Evolutionary conservation across 768 basidiomycete genomes (phyloP).

Genomic region (Tulasnella sp.): DNA sequence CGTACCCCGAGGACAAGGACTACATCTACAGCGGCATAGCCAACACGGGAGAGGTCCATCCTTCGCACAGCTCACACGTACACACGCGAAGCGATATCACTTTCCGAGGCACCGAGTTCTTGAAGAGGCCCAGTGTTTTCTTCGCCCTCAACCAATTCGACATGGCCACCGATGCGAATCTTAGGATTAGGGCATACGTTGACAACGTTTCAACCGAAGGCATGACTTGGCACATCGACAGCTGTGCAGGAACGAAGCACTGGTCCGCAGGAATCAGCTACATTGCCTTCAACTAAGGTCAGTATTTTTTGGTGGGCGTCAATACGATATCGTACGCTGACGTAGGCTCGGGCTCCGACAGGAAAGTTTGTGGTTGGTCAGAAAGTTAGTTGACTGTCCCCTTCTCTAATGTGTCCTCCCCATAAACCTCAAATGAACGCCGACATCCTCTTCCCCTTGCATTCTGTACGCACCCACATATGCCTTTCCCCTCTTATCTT

Average conservation of each 20-base stretch:
- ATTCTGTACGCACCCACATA: too few relatives aligned
- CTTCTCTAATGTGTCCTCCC: background rate
- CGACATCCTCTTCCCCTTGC: too few relatives aligned
- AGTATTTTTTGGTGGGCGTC: background rate
- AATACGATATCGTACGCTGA: background rate
- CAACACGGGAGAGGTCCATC: conserved; percentile 3
- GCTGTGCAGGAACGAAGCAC: conserved; percentile 1
- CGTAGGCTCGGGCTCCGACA: background rate
- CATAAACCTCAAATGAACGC: background rate
- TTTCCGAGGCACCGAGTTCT: conserved; percentile 3
- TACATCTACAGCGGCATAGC: conserved; percentile 9
- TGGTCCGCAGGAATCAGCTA: background rate
- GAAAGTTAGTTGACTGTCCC: background rate
- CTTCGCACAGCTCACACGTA: background rate
- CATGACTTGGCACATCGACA: conserved; percentile 21
- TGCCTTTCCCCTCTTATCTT: too few relatives aligned
- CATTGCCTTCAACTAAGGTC: background rate
- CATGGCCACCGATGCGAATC: background rate
- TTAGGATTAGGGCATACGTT: background rate
- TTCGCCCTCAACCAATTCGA: conserved; percentile 17
- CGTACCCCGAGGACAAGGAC: conserved; percentile 18
- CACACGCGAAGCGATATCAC: background rate
- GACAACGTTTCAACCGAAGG: conserved; percentile 10
- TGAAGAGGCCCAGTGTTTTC: conserved; percentile 16
- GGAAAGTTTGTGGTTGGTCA: background rate